These are phyloP conservation scores for Cryptococcus sp. DNA, from an alignment of 1,284 basidiomycete genomes.

Conservation along the genomic window DNA sequence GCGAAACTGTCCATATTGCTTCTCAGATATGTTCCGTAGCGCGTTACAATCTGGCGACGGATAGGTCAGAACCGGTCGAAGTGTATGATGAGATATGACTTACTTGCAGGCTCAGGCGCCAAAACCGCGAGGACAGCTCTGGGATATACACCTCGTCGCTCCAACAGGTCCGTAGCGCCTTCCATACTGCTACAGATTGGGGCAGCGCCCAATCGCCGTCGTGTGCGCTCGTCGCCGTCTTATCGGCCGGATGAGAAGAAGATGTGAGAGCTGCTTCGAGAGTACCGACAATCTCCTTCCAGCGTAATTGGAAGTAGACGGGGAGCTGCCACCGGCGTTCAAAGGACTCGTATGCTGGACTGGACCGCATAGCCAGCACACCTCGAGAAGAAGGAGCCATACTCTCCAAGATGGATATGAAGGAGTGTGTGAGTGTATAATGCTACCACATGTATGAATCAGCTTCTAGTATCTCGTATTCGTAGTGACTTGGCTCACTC, in stretches of 20 bases:
- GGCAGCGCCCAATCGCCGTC: conserved; percentile 46
- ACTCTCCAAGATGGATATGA: conserved; percentile 79
- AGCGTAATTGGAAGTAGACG: conserved; percentile 96
- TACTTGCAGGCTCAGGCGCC: conserved; percentile 84
- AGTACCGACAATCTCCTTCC: conserved; percentile 83
- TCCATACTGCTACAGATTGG: conserved; percentile 71
- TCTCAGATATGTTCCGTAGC: conserved; percentile 75
- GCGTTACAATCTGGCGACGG: conserved; percentile 67
- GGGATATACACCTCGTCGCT: conserved; percentile 78
- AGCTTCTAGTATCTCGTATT: neutral
- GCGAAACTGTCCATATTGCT: conserved; percentile 32
- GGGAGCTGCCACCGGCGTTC: conserved; percentile 90
- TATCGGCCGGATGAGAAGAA: neutral
- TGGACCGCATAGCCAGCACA: conserved; percentile 68
- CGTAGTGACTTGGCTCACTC: conserved; percentile 57
- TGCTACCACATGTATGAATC: conserved; percentile 57
- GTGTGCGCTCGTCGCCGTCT: neutral
- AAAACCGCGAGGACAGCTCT: conserved; percentile 77
- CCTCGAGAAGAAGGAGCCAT: conserved; percentile 74
- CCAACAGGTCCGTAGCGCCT: conserved; percentile 77
- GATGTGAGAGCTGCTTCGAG: conserved; percentile 63
- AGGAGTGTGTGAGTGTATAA: conserved; percentile 77
- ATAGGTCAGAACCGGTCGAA: neutral
- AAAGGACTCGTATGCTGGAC: conserved; percentile 71
- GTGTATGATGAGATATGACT: conserved; percentile 16